phyloP scores from a whole-genome alignment of 1,284 basidiomycete genomes.

The Ceratobasidium sp. region DNA sequence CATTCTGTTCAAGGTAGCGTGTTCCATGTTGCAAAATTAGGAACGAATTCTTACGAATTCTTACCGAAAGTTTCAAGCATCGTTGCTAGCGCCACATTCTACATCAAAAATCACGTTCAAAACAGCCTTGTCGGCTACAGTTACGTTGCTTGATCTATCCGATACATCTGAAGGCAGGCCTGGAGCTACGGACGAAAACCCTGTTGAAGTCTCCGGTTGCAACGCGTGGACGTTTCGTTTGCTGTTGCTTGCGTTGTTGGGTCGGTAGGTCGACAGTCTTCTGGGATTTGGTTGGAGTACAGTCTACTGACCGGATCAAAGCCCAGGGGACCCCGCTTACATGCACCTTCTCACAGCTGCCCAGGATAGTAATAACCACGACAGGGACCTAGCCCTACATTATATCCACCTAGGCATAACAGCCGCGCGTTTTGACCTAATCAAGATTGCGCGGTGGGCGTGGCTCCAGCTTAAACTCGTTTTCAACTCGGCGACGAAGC shows the following conservation, averaged over 20 bases:
- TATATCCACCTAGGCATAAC: neutral
- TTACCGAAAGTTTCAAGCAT: slow-evolving; percentile 3
- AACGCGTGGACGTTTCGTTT: neutral
- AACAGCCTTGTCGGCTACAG: neutral
- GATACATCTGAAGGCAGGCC: neutral
- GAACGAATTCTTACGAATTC: neutral
- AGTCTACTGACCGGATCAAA: neutral
- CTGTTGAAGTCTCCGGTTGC: neutral
- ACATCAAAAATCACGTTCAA: neutral
- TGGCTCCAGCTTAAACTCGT: neutral
- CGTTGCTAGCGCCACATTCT: neutral
- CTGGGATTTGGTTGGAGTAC: neutral
- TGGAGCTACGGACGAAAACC: neutral
- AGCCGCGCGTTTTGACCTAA: neutral
- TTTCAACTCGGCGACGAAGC: neutral
- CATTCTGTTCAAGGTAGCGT: slow-evolving; percentile 13
- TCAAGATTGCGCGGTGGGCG: neutral
- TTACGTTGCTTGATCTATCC: neutral
- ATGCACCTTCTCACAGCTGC: neutral
- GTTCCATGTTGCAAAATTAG: neutral
- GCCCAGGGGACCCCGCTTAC: neutral
- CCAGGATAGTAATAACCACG: neutral
- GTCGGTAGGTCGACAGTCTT: neutral
- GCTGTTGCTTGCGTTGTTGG: neutral
- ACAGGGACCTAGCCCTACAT: neutral